phyloP scores from a whole-genome alignment of 371 early-diverging fungal species.

The Apophysomyces elegans region DNA sequence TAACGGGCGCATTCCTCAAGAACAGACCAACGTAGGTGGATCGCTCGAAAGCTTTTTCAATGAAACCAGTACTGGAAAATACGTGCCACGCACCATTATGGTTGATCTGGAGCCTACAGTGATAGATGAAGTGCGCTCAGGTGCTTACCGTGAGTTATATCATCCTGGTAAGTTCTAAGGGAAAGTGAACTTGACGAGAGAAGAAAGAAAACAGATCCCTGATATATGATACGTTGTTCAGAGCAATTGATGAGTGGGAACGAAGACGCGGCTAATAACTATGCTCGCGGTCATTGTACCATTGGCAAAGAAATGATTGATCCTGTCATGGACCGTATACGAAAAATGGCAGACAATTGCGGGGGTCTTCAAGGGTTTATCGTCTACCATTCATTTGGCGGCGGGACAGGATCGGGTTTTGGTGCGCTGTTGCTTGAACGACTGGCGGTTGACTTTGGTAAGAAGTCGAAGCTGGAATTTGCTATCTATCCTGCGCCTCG shows the following conservation, averaged over 20 bases:
- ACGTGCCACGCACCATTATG: constrained; percentile 98
- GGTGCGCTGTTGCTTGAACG: constrained; percentile 97
- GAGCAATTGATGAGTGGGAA: constrained; percentile 98
- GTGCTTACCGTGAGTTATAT: constrained; percentile 96
- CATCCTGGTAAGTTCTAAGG: constrained; percentile 77
- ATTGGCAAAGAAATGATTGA: constrained; percentile 99
- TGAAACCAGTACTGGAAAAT: constrained; percentile 96
- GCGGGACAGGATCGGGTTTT: constrained; percentile 99
- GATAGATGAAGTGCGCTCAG: constrained; percentile 96
- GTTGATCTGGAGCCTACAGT: constrained; percentile 98
- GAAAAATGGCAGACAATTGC: constrained; percentile 98
- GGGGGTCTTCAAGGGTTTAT: constrained; percentile 97
- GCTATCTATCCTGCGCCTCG: constrained; percentile 97
- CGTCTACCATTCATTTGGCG: constrained; percentile 99
- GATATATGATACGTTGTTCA: constrained; percentile 42
- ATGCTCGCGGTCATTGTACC: constrained; percentile 99
- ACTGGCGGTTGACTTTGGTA: constrained; percentile 95
- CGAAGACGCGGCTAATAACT: constrained; percentile 99
- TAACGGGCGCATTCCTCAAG: constrained; percentile 89
- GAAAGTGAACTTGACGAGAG: too few relatives aligned
- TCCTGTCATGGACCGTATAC: constrained; percentile 95
- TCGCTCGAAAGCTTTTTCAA: constrained; percentile 88
- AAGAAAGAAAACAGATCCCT: too few relatives aligned
- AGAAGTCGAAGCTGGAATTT: constrained; percentile 98
- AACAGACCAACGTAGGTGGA: constrained; percentile 35